Evolutionary conservation across 2,329 filamentous ascomycete species (phyloP).

Genomic region (Fusarium sp.): DNA sequence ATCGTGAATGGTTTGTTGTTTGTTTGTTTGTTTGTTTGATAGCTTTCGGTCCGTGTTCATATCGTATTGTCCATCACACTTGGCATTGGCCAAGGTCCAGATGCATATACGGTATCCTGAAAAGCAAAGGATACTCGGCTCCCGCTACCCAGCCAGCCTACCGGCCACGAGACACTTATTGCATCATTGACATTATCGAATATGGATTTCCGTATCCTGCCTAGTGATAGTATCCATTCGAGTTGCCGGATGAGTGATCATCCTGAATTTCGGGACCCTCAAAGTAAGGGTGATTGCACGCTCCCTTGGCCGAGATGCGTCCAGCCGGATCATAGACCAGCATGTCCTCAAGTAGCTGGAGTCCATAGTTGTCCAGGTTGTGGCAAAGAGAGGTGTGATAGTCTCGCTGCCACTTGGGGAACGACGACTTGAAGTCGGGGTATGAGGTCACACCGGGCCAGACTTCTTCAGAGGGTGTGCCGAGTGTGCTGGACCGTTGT

Average conservation of each 20-base stretch:
- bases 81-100: constrained; percentile 13
- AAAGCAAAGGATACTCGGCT: constrained; percentile 30
- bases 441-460: constrained; percentile 97
- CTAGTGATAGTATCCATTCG: constrained; percentile 58
- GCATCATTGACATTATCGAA: constrained; percentile 37
- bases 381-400: constrained; percentile 76
- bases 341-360: constrained; percentile 79
- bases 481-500: constrained; percentile 72
- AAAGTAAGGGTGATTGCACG: constrained; percentile 89
- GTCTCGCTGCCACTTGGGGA: constrained; percentile 91
- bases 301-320: constrained; percentile 91
- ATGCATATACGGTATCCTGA: constrained; percentile 26
- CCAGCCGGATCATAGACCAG: constrained; percentile 90
- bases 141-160: constrained; percentile 6
- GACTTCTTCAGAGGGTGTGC: constrained; percentile 84
- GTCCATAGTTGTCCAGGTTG: constrained; percentile 79
- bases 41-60: constrained; percentile 12
- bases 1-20: constrained; percentile 5
- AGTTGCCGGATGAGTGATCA: constrained; percentile 47
- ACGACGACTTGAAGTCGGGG: constrained; percentile 92
- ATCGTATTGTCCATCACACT: constrained; percentile 16
- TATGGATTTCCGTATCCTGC: constrained; percentile 45
- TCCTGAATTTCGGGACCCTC: constrained; percentile 57
- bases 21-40: constrained; percentile 8
- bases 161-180: constrained; percentile 26